phyloP scores from a whole-genome alignment of 116 monocot genomes.

The Zostera marina region DNA sequence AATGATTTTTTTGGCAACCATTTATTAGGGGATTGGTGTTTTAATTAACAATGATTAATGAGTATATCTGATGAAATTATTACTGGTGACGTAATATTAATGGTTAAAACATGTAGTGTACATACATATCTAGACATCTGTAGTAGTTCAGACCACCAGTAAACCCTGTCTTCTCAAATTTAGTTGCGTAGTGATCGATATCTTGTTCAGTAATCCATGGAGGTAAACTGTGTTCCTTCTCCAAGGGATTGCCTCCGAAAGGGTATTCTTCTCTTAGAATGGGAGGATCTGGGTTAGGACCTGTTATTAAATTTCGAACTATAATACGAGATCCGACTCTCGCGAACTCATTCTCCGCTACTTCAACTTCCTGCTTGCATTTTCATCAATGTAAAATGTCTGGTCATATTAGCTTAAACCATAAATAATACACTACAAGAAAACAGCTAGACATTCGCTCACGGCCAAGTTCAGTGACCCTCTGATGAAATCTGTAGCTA shows the following conservation, averaged over 20 bases:
- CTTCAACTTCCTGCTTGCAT: slow-evolving; percentile 23
- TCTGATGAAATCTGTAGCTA: too few species aligned
- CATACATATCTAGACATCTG: slow-evolving; percentile 26
- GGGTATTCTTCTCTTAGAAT: slow-evolving; percentile 12
- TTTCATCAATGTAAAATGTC: too few species aligned
- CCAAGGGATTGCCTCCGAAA: slow-evolving; percentile 6
- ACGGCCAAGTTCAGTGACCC: too few species aligned
- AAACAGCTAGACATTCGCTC: too few species aligned
- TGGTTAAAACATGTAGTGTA: too few species aligned
- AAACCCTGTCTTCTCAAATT: slow-evolving; percentile 43
- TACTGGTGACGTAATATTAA: too few species aligned
- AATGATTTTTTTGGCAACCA: too few species aligned
- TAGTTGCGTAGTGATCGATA: slow-evolving; percentile 26
- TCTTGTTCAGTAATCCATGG: slow-evolving; percentile 47
- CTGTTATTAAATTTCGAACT: slow-evolving; percentile 17
- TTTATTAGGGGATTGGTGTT: too few species aligned
- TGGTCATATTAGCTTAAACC: too few species aligned
- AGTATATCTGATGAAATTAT: too few species aligned
- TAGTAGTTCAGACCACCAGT: slow-evolving; percentile 58
- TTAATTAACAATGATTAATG: too few species aligned
- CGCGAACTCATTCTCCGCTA: slow-evolving; percentile 26
- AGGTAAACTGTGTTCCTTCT: slow-evolving; percentile 17
- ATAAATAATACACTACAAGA: too few species aligned
- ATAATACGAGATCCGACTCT: slow-evolving; percentile 2
- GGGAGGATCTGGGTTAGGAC: slow-evolving; percentile 11